Evolutionary conservation across 306 rosid genomes (phyloP).

Genomic region (Macrotyloma uniflorum): DNA sequence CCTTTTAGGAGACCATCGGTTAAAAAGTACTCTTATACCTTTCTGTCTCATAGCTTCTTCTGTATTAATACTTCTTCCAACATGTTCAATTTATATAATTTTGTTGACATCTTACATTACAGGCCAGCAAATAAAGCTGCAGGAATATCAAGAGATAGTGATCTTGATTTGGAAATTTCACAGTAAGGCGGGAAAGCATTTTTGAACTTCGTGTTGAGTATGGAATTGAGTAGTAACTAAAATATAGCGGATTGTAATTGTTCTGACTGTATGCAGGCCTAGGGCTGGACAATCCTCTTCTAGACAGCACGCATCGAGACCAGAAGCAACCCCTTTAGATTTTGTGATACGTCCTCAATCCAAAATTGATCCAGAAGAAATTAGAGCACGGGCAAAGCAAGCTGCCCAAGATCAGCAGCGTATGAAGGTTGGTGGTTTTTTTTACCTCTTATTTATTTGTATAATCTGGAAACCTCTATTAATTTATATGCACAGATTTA

Average conservation of each 20-base stretch:
- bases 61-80: not conserved
- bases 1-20: slow-evolving; percentile 75
- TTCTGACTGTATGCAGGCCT: slow-evolving; percentile 60
- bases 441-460: not conserved
- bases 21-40: slow-evolving; percentile 60
- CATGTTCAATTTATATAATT: slow-evolving; percentile 25
- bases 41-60: not conserved
- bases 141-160: slow-evolving; percentile 93
- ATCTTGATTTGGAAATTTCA: slow-evolving; percentile 89
- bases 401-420: slow-evolving; percentile 88
- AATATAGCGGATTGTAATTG: slow-evolving; percentile 19
- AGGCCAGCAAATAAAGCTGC: slow-evolving; percentile 78
- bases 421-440: slow-evolving; percentile 66
- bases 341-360: slow-evolving; percentile 92
- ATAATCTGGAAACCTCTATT: not conserved
- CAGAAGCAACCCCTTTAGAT: slow-evolving; percentile 97
- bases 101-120: slow-evolving; percentile 39
- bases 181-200: slow-evolving; percentile 56
- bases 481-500: not conserved
- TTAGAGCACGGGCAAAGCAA: slow-evolving; percentile 86
- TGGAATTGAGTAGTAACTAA: slow-evolving; percentile 1
- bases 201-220: not conserved
- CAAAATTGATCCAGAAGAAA: slow-evolving; percentile 91
- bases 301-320: slow-evolving; percentile 80
- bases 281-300: slow-evolving; percentile 87